These are phyloP conservation scores for Combretum micranthum DNA, from an alignment of 345 rosid species.

Conservation along the genomic window DNA sequence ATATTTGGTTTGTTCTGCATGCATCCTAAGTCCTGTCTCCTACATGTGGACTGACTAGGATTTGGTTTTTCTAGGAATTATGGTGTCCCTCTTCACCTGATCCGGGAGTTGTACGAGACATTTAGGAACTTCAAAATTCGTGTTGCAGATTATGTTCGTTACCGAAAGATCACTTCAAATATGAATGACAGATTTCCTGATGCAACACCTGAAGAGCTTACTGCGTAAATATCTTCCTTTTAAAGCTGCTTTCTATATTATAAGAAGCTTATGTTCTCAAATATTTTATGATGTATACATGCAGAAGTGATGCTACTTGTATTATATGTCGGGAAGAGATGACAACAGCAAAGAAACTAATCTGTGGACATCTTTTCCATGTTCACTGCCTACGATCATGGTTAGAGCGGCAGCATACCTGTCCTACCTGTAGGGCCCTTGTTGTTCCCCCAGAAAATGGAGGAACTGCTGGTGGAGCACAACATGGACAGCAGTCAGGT, in stretches of 20 bases:
- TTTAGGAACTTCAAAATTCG: conserved; percentile 89
- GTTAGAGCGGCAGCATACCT: conserved; percentile 93
- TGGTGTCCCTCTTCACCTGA: conserved; percentile 89
- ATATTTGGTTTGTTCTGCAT: neutral
- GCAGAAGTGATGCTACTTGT: conserved; percentile 91
- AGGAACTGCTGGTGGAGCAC: conserved; percentile 47
- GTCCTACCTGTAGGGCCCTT: conserved; percentile 90
- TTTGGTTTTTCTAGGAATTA: conserved; percentile 59
- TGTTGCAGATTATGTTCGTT: conserved; percentile 86
- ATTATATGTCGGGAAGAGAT: conserved; percentile 98
- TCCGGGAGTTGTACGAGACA: conserved; percentile 95
- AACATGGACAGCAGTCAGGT: conserved; percentile 44
- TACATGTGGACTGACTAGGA: neutral
- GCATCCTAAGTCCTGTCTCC: neutral
- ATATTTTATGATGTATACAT: conserved; percentile 17
- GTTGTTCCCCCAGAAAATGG: conserved; percentile 81
- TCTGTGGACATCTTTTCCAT: conserved; percentile 94
- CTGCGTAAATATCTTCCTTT: conserved; percentile 40
- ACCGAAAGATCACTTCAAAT: conserved; percentile 88
- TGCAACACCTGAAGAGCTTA: conserved; percentile 86
- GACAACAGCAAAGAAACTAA: conserved; percentile 83
- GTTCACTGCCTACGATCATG: conserved; percentile 96
- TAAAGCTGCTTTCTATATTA: too few species aligned
- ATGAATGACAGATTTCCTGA: conserved; percentile 96
- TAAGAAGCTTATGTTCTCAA: neutral